These are phyloP conservation scores for Prunus davidiana DNA, from an alignment of 306 rosid species.

Conservation along the genomic window DNA sequence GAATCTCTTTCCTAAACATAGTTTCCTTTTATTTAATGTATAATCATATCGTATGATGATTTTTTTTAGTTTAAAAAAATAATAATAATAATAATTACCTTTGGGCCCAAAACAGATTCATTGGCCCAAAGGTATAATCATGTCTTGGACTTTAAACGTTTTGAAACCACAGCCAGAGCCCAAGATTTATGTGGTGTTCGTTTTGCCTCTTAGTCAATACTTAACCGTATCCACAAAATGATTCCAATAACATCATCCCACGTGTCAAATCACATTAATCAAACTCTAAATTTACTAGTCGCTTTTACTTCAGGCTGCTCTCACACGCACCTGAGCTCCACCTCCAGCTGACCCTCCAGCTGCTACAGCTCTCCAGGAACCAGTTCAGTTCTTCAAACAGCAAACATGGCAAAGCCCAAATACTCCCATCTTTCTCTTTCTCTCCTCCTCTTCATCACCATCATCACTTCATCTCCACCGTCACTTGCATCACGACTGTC, in stretches of 20 bases:
- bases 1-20: no score
- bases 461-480: conserved; percentile 8
- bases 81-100: no score
- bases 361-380: neutral
- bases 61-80: no score
- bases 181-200: no score
- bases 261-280: neutral
- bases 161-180: no score
- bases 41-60: no score
- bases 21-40: no score
- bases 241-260: neutral
- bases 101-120: no score
- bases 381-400: neutral
- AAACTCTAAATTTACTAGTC: neutral
- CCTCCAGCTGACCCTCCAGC: neutral
- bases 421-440: neutral
- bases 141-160: no score
- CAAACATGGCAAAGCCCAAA: conserved; percentile 25
- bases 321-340: neutral
- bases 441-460: conserved; percentile 7
- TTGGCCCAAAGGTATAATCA: no score
- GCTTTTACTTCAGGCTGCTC: neutral
- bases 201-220: no score
- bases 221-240: no score
- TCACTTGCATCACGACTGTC: conserved; percentile 25